Evolutionary conservation across 495 filamentous ascomycete species (phyloP).

Genomic region (Wilcoxina mikolae): DNA sequence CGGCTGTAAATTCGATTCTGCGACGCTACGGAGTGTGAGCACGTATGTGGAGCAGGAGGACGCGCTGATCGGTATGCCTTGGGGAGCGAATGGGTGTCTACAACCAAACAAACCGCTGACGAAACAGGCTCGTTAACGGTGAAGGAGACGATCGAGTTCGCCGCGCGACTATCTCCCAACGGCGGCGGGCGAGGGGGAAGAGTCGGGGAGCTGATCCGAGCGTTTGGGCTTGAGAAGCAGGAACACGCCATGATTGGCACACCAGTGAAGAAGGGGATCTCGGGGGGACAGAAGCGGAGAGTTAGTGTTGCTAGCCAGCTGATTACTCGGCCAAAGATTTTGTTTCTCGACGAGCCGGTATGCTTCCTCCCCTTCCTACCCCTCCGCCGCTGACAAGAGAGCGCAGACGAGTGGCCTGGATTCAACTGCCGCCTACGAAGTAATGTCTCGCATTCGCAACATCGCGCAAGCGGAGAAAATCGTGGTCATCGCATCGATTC

Average conservation of each 20-base stretch:
- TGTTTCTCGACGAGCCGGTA: conserved; percentile 64
- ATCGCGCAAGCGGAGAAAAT: conserved; percentile 53
- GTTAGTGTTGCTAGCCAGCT: conserved; percentile 65
- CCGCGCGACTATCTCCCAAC: conserved; percentile 31
- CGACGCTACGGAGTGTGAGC: conserved; percentile 38
- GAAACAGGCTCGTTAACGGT: conserved; percentile 45
- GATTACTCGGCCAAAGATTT: conserved; percentile 60
- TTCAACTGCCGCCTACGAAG: conserved; percentile 51
- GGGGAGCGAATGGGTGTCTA: neutral
- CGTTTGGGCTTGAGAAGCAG: conserved; percentile 51
- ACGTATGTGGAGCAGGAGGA: conserved; percentile 80
- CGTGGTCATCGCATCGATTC: conserved; percentile 62
- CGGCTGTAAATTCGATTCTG: conserved; percentile 27
- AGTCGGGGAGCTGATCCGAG: conserved; percentile 41
- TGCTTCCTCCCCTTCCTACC: neutral
- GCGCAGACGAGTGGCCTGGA: conserved; percentile 54
- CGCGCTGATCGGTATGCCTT: conserved; percentile 46
- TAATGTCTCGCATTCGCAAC: conserved; percentile 47
- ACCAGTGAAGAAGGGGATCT: conserved; percentile 62
- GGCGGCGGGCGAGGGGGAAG: conserved; percentile 18
- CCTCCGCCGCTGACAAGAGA: neutral
- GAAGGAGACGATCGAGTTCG: conserved; percentile 59
- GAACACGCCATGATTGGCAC: conserved; percentile 57
- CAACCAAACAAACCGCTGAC: neutral
- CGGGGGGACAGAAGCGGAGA: conserved; percentile 64